These are phyloP conservation scores for Colletotrichum sp. DNA, from an alignment of 2,329 filamentous ascomycete species.

Conservation along the genomic window DNA sequence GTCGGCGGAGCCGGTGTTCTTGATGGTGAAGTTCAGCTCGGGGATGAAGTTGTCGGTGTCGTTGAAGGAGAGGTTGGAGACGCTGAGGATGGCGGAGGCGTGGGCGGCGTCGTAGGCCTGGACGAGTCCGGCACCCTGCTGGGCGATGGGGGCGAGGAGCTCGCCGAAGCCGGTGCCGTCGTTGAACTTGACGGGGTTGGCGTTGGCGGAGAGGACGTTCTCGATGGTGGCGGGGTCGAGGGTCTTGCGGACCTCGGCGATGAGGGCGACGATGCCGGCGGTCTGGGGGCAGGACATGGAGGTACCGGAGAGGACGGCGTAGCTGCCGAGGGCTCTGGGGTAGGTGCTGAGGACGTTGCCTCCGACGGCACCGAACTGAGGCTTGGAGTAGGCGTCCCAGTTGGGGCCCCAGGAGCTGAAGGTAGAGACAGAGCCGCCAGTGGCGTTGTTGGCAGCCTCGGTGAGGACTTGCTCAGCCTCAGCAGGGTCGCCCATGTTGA, in stretches of 20 bases:
- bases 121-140: slow-evolving; percentile 66
- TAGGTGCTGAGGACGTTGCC: slow-evolving; percentile 65
- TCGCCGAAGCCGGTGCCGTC: slow-evolving; percentile 39
- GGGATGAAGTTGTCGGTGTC: slow-evolving; percentile 63
- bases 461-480: slow-evolving; percentile 40
- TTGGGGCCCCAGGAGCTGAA: slow-evolving; percentile 67
- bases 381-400: slow-evolving; percentile 62
- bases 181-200: slow-evolving; percentile 55
- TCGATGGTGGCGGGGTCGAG: slow-evolving; percentile 55
- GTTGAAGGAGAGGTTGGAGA: slow-evolving; percentile 67
- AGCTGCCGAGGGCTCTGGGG: slow-evolving; percentile 49
- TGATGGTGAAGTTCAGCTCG: slow-evolving; percentile 57
- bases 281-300: slow-evolving; percentile 66
- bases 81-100: slow-evolving; percentile 56
- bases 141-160: slow-evolving; percentile 58
- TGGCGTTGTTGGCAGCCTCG: slow-evolving; percentile 42
- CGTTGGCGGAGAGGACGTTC: slow-evolving; percentile 53
- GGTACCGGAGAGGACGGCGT: slow-evolving; percentile 59
- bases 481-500: slow-evolving; percentile 48
- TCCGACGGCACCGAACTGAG: slow-evolving; percentile 60
- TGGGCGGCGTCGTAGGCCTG: slow-evolving; percentile 65
- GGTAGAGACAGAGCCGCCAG: slow-evolving; percentile 56
- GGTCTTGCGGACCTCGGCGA: slow-evolving; percentile 56
- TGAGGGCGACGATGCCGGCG: slow-evolving; percentile 59
- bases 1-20: slow-evolving; percentile 54